Evolutionary conservation across 305 asterid species (phyloP).

Genomic region (Rubia tinctorum): DNA sequence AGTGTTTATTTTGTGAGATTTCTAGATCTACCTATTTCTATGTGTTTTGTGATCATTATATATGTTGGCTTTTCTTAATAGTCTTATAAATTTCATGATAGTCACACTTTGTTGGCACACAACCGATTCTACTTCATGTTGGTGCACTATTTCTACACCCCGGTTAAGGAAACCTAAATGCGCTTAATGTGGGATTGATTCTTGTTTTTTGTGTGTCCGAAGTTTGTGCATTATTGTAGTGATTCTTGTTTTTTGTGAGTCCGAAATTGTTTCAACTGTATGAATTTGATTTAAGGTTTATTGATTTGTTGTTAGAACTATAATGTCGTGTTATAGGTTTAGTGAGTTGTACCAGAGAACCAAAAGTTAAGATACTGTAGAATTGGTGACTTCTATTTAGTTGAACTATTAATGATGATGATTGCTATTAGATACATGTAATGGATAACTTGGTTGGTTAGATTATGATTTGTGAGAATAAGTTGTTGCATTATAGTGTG

Average conservation of each 20-base stretch:
- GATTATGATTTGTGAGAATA: neutral
- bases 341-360: neutral
- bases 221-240: neutral
- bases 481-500: neutral
- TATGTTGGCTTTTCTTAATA: too few species aligned
- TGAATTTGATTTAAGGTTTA: neutral
- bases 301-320: neutral
- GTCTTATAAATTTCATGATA: too few species aligned
- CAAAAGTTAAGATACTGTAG: neutral
- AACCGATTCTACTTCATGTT: too few species aligned
- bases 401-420: neutral
- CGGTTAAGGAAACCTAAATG: too few species aligned
- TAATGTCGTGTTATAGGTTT: neutral
- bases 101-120: too few species aligned
- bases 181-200: too few species aligned
- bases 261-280: neutral
- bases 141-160: too few species aligned
- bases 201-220: too few species aligned
- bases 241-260: neutral
- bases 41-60: too few species aligned
- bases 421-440: neutral
- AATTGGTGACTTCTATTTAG: neutral
- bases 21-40: too few species aligned
- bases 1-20: too few species aligned
- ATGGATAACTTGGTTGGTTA: neutral